A percentile compares a stretch with the other conserved stretches of the same genome.
These are phyloP conservation scores for Arabis hirsuta DNA, from an alignment of 345 rosid genomes.

Conservation along the genomic window DNA sequence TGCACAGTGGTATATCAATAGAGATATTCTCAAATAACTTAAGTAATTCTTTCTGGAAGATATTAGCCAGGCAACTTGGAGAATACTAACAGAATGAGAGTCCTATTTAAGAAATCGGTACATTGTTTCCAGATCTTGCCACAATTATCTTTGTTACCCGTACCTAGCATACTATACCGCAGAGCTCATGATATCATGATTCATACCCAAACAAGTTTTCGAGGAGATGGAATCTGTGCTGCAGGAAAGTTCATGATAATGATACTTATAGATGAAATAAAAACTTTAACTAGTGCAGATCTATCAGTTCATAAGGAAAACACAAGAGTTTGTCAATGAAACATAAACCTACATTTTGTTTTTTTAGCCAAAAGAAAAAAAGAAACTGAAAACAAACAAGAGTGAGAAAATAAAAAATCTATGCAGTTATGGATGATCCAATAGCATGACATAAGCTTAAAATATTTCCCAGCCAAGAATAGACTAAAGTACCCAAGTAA, in stretches of 20 bases:
- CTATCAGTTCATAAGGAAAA: background rate
- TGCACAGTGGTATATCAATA: background rate
- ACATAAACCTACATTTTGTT: background rate
- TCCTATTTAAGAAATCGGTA: background rate
- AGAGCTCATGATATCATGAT: constrained; percentile 14
- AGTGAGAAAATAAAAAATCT: background rate
- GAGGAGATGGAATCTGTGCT: constrained; percentile 5
- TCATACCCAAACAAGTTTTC: constrained; percentile 9
- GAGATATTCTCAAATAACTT: background rate
- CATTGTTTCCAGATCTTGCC: constrained; percentile 22
- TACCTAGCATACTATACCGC: constrained; percentile 19
- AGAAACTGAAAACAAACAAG: constrained; percentile 1
- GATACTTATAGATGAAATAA: constrained; percentile 9
- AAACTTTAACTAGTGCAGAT: background rate
- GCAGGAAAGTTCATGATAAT: constrained; percentile 21
- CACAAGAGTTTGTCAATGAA: background rate
- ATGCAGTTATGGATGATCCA: constrained; percentile 16
- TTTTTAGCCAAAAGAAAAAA: constrained; percentile 11
- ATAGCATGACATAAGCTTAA: constrained; percentile 26
- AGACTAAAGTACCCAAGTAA: constrained; percentile 27
- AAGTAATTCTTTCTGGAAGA: background rate
- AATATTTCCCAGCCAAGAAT: constrained; percentile 5
- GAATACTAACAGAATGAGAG: background rate
- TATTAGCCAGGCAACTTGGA: background rate
- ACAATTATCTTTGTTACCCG: constrained; percentile 6